phyloP scores from a whole-genome alignment of 75 land plant species.

The Larix kaempferi region DNA sequence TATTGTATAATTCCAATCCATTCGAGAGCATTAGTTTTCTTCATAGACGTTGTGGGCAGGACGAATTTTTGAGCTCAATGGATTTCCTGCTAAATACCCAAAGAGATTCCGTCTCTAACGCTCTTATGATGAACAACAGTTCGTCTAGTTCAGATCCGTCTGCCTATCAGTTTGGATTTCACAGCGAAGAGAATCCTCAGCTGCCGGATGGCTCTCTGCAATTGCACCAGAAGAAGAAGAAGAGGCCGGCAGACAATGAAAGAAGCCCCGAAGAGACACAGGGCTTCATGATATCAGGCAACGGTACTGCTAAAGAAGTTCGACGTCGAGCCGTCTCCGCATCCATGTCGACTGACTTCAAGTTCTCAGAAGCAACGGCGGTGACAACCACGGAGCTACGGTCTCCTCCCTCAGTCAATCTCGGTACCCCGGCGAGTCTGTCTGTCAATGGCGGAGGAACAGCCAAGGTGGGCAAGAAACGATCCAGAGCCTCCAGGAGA shows the following conservation, averaged over 20 bases:
- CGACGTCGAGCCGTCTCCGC: not conserved
- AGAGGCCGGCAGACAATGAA: not conserved
- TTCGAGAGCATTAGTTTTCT: too few species aligned
- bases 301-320: not conserved
- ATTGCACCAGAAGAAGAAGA: not conserved
- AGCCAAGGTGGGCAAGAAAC: slow-evolving; percentile 22
- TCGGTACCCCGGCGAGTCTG: not conserved
- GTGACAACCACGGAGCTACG: not conserved
- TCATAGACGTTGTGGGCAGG: too few species aligned
- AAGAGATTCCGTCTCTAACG: too few species aligned
- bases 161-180: too few species aligned
- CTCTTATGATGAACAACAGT: too few species aligned
- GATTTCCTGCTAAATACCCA: too few species aligned
- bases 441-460: not conserved
- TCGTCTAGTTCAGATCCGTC: too few species aligned
- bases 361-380: not conserved
- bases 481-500: slow-evolving; percentile 40
- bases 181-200: too few species aligned
- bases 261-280: not conserved
- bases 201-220: not conserved
- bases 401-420: slow-evolving; percentile 2
- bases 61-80: too few species aligned
- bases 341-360: not conserved
- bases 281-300: not conserved
- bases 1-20: too few species aligned